Evolutionary conservation across 495 filamentous ascomycete species (phyloP).

Genomic region (Penicillium atrosanguineum): DNA sequence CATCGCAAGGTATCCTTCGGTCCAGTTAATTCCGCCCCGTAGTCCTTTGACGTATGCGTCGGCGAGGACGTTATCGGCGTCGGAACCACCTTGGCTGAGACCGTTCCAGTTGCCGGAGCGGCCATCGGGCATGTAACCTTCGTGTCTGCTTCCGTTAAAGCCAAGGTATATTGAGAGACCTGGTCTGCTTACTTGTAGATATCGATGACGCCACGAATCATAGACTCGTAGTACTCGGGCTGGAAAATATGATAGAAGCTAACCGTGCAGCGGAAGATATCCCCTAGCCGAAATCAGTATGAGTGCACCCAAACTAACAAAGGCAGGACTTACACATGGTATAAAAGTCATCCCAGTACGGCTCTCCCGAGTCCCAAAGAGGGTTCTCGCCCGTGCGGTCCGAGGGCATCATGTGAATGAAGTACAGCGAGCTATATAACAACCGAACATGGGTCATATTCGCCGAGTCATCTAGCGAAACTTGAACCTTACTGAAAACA

Average conservation of each 20-base stretch:
- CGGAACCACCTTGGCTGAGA: constrained; percentile 70
- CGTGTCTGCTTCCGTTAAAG: constrained; percentile 32
- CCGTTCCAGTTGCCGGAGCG: constrained; percentile 62
- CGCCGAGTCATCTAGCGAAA: constrained; percentile 48
- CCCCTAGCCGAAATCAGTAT: constrained; percentile 36
- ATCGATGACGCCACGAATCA: constrained; percentile 58
- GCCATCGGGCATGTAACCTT: constrained; percentile 56
- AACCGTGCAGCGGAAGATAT: constrained; percentile 29
- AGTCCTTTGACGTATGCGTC: constrained; percentile 44
- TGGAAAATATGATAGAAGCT: constrained; percentile 70
- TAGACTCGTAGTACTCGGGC: constrained; percentile 57
- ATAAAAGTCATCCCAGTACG: constrained; percentile 64
- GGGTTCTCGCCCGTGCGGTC: constrained; percentile 76
- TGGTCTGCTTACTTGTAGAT: constrained; percentile 29
- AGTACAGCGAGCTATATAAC: constrained; percentile 68
- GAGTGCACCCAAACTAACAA: neutral
- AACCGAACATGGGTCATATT: constrained; percentile 62
- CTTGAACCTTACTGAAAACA: constrained; percentile 58
- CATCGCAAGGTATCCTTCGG: constrained; percentile 53
- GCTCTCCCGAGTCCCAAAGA: constrained; percentile 62
- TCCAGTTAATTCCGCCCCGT: constrained; percentile 50
- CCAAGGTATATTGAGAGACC: neutral
- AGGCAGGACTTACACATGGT: constrained; percentile 29
- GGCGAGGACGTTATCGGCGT: constrained; percentile 51
- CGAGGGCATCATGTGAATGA: constrained; percentile 65